Base-by-base conservation (phyloP, 257 asterid species). In the Solanum phureja region DNA sequence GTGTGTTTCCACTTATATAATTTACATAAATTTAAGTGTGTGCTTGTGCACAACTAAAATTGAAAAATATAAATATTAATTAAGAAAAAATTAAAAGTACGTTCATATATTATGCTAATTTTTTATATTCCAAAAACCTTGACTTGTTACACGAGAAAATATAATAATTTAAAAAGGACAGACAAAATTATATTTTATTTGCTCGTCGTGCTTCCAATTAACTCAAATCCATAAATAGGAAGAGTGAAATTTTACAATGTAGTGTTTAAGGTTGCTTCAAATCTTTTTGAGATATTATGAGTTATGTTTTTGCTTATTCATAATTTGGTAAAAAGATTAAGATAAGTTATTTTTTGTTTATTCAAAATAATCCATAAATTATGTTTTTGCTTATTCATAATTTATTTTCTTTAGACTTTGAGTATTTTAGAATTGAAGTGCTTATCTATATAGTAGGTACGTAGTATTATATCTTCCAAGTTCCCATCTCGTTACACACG, bases 1-100 rank as follows among this genome's bases (percentile, higher is more conserved):
- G 0, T 4, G 7, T 62, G 14, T n/a, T 4, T n/a, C 0, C 2
- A 62, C 0, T 9, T 62, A n/a, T 62, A 3, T 0, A 9, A 23
- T 8, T 60, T 23, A 60, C 11, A 60, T 8, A 60, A 60, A 21
- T 62, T 9, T 62, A 62, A 3, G 3, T 62, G 2, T 9, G 1
- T 23, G 0, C 0, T 0, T 8, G 27, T 62, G 14, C 14, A 9
- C 14, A 23, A 2, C 1, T 2, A 62, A 9, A 62, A 58, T 19
- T 58, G 0, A 19, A 58, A 58, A 3, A 19, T 1, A 52, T 21
- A 23, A 4, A 23, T 23, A 9, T 8, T 0, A 21, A 21, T 8
- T 8, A 0, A 21, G 12, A 29, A 29, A 29, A 19, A 62, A 23
- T 23, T 60, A 60, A 60, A 21, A 60, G 24, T 4, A 60, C 13